phyloP scores from a whole-genome alignment of 148 eudicot species.

The Chenopodium suecicum region DNA sequence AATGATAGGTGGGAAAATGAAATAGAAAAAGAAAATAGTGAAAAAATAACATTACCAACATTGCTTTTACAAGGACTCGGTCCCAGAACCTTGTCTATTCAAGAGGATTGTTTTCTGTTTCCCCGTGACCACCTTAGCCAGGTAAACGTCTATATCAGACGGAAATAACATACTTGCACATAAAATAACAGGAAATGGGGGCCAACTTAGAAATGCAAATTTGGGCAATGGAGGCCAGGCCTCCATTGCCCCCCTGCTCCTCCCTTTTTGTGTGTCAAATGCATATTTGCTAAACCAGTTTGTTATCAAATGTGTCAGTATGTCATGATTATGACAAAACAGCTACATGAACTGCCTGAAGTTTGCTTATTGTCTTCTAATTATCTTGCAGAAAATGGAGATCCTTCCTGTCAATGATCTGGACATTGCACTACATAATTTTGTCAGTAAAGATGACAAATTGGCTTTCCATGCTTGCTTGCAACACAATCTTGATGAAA shows the following conservation, averaged over 20 bases:
- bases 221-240: too few species aligned
- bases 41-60: too few species aligned
- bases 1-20: too few species aligned
- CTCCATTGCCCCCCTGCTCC: background rate
- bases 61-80: too few species aligned
- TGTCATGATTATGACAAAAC: background rate
- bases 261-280: background rate
- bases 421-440: slow-evolving; percentile 92
- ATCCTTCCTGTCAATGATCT: slow-evolving; percentile 94
- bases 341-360: background rate
- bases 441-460: slow-evolving; percentile 94
- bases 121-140: too few species aligned
- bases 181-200: too few species aligned
- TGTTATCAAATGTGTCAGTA: background rate
- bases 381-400: slow-evolving; percentile 83
- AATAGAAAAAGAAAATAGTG: too few species aligned
- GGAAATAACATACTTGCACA: too few species aligned
- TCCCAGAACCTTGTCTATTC: too few species aligned
- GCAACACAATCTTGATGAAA: slow-evolving; percentile 89
- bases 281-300: background rate
- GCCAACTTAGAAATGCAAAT: too few species aligned
- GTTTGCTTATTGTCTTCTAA: background rate
- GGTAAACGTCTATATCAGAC: too few species aligned
- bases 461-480: slow-evolving; percentile 87
- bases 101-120: too few species aligned